Base-by-base conservation (phyloP, 257 asterid species). In the Jasminum sambac region DNA sequence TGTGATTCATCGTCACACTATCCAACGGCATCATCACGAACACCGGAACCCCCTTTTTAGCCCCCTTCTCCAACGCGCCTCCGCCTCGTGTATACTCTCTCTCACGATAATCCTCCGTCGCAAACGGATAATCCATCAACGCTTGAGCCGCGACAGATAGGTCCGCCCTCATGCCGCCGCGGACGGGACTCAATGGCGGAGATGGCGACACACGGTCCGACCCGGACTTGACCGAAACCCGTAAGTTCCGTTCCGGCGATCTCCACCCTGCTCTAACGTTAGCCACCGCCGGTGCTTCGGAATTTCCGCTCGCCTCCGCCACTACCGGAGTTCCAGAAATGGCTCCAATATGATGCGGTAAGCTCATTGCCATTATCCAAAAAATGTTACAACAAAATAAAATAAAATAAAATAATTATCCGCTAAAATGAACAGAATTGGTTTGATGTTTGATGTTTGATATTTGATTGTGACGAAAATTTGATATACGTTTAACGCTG, bases 1-100 rank as follows among this genome's bases (percentile, higher is more conserved):
- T 78, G 76, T 95, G 92, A 24, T 83, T 87, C 96, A 85, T 85
- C 63, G 82, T 88, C 81, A 95, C 99, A 69, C 96, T 91, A 69
- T 95, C 99, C 78, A 95, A 69, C 48, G 99, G 99, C 99, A 91
- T 95, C 99, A 95, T 95, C 11, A 95, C 99, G 63, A 79, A 95
- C 41, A 95, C 96, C 65, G 99, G 98, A 41, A 91, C 95, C 25
- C 99, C 99, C 46, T 67, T 81, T 23, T 68, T 83, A 65, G 55
- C 69, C 38, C 38, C 79, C 77, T 73, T 78, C 5, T 63, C 63
- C 64, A 46, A 55, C 44, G 69, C 60, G 12, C 52, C 69, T 40
- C 79, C 73, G 25, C 76, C 80, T 19, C 38, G 48, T 11, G 57
- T 71, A 57, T 75, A 19, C 75, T 83, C 81, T 76, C 78, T 14